Evolutionary conservation across 2,329 filamentous ascomycete species (phyloP), one percentile per base, ranked within the genome.

Genomic region (Fusarium clavum): DNA sequence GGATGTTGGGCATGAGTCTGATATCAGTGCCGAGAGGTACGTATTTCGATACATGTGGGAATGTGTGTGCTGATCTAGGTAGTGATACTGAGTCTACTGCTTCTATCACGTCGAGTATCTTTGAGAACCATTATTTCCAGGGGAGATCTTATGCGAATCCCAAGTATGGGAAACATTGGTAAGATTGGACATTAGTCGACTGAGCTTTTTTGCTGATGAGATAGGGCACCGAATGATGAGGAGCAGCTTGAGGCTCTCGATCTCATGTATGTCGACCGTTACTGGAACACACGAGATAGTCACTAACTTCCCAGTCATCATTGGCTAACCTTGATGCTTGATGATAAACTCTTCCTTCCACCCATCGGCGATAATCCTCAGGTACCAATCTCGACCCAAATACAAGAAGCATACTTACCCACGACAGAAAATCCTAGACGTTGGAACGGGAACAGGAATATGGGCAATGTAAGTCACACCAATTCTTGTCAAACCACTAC

Each of bases 151-250:
- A 74, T 27, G 72, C 72, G 1, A 74, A 74, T 14, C 72, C 72
- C 0, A 74, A 74, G 44, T 74, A 74, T 62, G 72, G 72, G n/a
- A 66, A 44, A n/a, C 69, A 72, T 44, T 74, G 72, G 72, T 71
- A 49, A 12, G 43, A 1, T 1, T 12, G 4, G 7, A 3, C 3
- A n/a, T 4, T 44, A 5, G 20, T 11, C 16, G 0, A 5, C 4
- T 14, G 7, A 10, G 12, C 9, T 1, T 14, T 14, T 8, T n/a
- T 13, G 6, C 57, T 70, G 1, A 70, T 11, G 3, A 6, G 7
- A 1, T 2, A 74, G 72, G 72, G 72, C 72, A 0, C 72, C 72
- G 0, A 75, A 75, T 11, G 73, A 74, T 8, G 72, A 74, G 9
- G 51, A 60, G 6, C 73, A 74, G 11, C 71, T 75, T 0, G 73